phyloP scores from a whole-genome alignment of 1,284 basidiomycete genomes.

The Trichosporon sp. region DNA sequence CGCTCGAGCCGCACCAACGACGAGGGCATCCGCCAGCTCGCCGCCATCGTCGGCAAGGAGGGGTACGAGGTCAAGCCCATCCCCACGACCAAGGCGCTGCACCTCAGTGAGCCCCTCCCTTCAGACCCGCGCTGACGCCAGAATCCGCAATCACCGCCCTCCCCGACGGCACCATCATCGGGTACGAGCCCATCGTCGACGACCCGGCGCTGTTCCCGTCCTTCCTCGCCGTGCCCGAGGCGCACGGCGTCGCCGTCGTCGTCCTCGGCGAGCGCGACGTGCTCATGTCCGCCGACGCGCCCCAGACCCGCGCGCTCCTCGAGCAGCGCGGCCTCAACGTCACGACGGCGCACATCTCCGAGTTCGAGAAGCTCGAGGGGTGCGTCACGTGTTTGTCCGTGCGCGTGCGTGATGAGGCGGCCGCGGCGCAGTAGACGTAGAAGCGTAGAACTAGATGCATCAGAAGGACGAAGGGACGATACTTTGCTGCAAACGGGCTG shows the following conservation, averaged over 20 bases:
- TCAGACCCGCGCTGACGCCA: background rate
- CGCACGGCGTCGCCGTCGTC: background rate
- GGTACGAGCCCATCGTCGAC: constrained; percentile 12
- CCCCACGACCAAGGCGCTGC: constrained; percentile 13
- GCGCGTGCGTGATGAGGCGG: constrained; percentile 3
- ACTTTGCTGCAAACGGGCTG: no score
- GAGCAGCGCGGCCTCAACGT: constrained; percentile 6
- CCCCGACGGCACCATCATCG: constrained; percentile 15
- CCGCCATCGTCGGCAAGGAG: background rate
- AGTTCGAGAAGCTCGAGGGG: constrained; percentile 14
- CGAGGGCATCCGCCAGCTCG: constrained; percentile 11
- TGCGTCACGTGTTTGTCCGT: constrained; percentile 14
- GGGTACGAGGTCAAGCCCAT: constrained; percentile 7
- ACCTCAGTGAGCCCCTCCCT: constrained; percentile 4
- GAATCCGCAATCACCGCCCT: constrained; percentile 11
- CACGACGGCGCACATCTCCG: constrained; percentile 8
- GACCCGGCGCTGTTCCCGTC: constrained; percentile 9
- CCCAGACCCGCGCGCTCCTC: constrained; percentile 7
- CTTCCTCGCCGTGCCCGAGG: constrained; percentile 9
- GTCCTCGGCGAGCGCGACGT: constrained; percentile 8
- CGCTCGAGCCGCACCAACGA: constrained; percentile 6
- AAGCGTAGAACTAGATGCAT: background rate
- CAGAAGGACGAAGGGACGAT: no score
- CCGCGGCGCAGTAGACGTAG: background rate
- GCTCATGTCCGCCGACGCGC: constrained; percentile 7